Percentiles rank a stretch among this genome's conserved stretches.
phyloP scores from a whole-genome alignment of 2,329 filamentous ascomycete genomes.

The Penicillium glabrum region DNA sequence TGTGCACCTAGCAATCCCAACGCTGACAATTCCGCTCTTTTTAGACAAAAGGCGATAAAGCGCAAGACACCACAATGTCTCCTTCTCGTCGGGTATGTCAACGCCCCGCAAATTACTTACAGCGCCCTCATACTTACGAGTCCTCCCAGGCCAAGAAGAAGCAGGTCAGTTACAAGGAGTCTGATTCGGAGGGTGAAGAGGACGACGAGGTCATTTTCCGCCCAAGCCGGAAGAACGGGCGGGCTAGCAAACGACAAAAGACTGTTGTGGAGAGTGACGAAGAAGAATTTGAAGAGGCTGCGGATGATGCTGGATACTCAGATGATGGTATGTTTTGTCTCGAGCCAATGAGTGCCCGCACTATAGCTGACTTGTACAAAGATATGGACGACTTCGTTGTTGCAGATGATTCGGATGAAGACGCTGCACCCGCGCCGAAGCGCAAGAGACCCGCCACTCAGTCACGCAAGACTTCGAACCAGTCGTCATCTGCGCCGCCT shows the following conservation, averaged over 20 bases:
- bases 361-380: constrained; percentile 30
- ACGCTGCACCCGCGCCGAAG: constrained; percentile 64
- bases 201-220: constrained; percentile 73
- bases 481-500: constrained; percentile 42
- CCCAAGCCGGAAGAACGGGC: constrained; percentile 49
- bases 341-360: not conserved
- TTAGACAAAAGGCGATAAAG: constrained; percentile 44
- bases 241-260: constrained; percentile 58
- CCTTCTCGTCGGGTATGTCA: constrained; percentile 72
- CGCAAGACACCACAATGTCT: constrained; percentile 58
- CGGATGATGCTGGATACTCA: constrained; percentile 47
- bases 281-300: constrained; percentile 63
- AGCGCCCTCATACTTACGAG: not conserved
- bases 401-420: constrained; percentile 79
- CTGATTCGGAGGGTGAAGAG: constrained; percentile 67
- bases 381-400: constrained; percentile 88
- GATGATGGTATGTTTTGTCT: constrained; percentile 48
- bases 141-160: constrained; percentile 55
- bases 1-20: not conserved
- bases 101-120: not conserved
- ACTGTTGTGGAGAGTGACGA: constrained; percentile 68
- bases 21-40: constrained; percentile 7
- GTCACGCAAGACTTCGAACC: constrained; percentile 36
- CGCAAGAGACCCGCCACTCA: constrained; percentile 63
- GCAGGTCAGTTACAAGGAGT: constrained; percentile 74